Evolutionary conservation across 768 basidiomycete genomes (phyloP).

Genomic region (Rubroboletus pulcherrimus): DNA sequence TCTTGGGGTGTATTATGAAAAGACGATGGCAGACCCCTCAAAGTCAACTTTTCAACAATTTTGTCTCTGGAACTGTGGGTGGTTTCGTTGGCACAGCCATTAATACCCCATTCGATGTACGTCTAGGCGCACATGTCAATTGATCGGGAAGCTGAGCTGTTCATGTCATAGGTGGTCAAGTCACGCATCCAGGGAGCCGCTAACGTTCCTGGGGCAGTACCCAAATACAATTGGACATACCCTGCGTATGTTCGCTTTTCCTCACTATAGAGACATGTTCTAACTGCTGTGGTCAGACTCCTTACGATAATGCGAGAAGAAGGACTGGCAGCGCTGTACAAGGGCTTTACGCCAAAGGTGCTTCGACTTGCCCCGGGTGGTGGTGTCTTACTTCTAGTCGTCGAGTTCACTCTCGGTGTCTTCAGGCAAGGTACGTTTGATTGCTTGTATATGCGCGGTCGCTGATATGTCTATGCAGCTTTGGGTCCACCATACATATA

Average conservation of each 20-base stretch:
- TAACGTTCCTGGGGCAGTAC: slow-evolving; percentile 61
- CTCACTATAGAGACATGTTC: background rate
- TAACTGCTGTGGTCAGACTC: slow-evolving; percentile 37
- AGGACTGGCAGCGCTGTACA: slow-evolving; percentile 82
- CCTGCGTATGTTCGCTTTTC: slow-evolving; percentile 50
- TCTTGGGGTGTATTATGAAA: background rate
- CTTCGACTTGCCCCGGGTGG: slow-evolving; percentile 93
- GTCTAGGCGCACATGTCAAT: slow-evolving; percentile 4
- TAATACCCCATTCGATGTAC: slow-evolving; percentile 80
- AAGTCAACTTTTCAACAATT: slow-evolving; percentile 82
- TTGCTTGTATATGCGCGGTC: background rate
- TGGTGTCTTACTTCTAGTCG: slow-evolving; percentile 90
- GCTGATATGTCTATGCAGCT: slow-evolving; percentile 14
- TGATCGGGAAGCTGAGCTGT: background rate
- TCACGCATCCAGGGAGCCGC: slow-evolving; percentile 85
- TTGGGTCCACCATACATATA: slow-evolving; percentile 34
- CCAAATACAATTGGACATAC: slow-evolving; percentile 95
- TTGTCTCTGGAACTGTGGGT: slow-evolving; percentile 85
- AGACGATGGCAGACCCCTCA: slow-evolving; percentile 49
- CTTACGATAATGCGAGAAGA: slow-evolving; percentile 83
- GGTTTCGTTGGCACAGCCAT: slow-evolving; percentile 85
- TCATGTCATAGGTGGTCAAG: slow-evolving; percentile 74
- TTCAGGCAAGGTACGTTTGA: slow-evolving; percentile 61
- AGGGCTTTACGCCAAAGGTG: slow-evolving; percentile 95
- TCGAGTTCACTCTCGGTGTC: slow-evolving; percentile 75